Conservation (phyloP, 2,329 filamentous ascomycete genomes). For the Aspergillus sp. region DNA sequence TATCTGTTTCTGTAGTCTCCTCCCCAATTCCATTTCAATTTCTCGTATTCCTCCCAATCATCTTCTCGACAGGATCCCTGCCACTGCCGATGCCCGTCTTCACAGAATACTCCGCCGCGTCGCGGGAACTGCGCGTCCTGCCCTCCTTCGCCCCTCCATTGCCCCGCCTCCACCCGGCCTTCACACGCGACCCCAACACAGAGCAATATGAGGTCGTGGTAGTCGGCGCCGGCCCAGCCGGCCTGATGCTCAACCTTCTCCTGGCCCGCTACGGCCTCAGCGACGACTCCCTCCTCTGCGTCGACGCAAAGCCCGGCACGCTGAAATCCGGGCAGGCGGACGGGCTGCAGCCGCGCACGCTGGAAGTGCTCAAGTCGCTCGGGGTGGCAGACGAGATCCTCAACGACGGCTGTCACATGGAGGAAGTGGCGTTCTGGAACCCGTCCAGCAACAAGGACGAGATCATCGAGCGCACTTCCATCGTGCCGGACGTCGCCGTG, state of each 20-base stretch:
- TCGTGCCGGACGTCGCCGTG: slow-evolving; percentile 53
- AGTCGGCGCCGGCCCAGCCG: slow-evolving; percentile 43
- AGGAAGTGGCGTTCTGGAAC: slow-evolving; percentile 69
- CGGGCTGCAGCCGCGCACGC: slow-evolving; percentile 42
- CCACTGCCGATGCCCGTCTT: slow-evolving; percentile 40
- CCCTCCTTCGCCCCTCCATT: slow-evolving; percentile 41
- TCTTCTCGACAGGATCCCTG: no score
- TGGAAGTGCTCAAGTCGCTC: slow-evolving; percentile 43
- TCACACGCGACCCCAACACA: slow-evolving; percentile 11
- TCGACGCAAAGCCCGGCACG: slow-evolving; percentile 40
- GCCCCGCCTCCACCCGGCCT: slow-evolving; percentile 40
- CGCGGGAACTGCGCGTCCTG: slow-evolving; percentile 39
- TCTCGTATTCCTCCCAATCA: background rate
- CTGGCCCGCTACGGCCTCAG: slow-evolving; percentile 44
- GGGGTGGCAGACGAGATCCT: slow-evolving; percentile 41
- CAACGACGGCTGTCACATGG: slow-evolving; percentile 38
- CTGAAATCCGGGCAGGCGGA: slow-evolving; percentile 44
- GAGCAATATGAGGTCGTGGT: slow-evolving; percentile 44
- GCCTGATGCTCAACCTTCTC: slow-evolving; percentile 41
- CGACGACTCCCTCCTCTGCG: slow-evolving; percentile 40
- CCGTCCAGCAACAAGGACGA: slow-evolving; percentile 47
- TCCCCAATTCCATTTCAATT: background rate
- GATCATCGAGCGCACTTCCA: slow-evolving; percentile 62
- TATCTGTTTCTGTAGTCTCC: background rate
- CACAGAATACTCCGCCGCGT: slow-evolving; percentile 31